Conservation (phyloP, 768 basidiomycete genomes). For the Tremella mesenterica region DNA sequence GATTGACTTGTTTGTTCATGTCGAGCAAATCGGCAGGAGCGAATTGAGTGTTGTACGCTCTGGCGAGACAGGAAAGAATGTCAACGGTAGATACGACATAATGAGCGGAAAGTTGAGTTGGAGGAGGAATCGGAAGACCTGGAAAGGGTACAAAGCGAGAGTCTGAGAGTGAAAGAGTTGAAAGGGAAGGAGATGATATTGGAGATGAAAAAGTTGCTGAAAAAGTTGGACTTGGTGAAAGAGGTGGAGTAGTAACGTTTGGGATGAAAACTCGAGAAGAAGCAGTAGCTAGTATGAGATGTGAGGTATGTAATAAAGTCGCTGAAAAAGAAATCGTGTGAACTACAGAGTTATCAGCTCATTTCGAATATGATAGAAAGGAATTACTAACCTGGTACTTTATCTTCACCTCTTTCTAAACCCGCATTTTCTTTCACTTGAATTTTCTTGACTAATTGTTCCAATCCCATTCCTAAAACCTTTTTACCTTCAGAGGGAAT, state of each 20-base stretch:
- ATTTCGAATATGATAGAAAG: background rate
- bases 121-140: constrained; percentile 12
- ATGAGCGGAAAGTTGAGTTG: constrained; percentile 23
- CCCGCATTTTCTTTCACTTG: constrained; percentile 20
- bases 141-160: background rate
- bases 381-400: constrained; percentile 23
- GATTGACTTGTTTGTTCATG: background rate
- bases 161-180: constrained; percentile 5
- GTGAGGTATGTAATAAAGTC: constrained; percentile 23
- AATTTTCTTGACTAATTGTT: constrained; percentile 17
- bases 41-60: constrained; percentile 8
- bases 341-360: constrained; percentile 10
- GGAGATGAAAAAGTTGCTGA: constrained; percentile 1
- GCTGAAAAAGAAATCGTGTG: constrained; percentile 23
- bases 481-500: constrained; percentile 28
- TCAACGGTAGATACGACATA: constrained; percentile 28
- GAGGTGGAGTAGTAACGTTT: constrained; percentile 6
- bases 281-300: constrained; percentile 31
- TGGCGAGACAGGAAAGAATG: constrained; percentile 16
- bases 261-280: constrained; percentile 28
- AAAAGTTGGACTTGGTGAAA: constrained; percentile 4
- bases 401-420: constrained; percentile 23
- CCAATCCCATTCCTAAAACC: constrained; percentile 25
- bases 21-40: constrained; percentile 1
- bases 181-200: constrained; percentile 1